Evolutionary conservation across 495 filamentous ascomycete genomes (phyloP).

Genomic region (Xylaria sp.): DNA sequence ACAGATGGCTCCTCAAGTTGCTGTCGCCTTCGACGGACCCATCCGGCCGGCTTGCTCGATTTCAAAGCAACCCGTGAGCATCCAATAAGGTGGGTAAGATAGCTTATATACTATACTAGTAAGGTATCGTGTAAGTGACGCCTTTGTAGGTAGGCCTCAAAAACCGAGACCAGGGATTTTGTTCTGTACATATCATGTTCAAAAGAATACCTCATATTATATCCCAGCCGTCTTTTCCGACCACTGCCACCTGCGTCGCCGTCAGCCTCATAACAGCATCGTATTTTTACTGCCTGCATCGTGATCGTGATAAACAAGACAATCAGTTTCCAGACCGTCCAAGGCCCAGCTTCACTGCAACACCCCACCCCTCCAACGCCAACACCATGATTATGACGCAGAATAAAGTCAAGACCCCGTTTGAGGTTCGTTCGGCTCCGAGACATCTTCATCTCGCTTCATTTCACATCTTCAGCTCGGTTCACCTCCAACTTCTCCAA

Average conservation of each 20-base stretch:
- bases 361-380: constrained; percentile 23
- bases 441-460: constrained; percentile 29
- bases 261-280: constrained; percentile 32
- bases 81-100: constrained; percentile 30
- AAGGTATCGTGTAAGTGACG: constrained; percentile 43
- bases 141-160: constrained; percentile 29
- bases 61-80: constrained; percentile 49
- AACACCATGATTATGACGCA: constrained; percentile 37
- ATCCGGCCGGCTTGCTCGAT: constrained; percentile 36
- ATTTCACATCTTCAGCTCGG: constrained; percentile 27
- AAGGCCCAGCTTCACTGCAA: constrained; percentile 19
- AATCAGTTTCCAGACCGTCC: constrained; percentile 22
- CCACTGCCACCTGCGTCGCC: constrained; percentile 26
- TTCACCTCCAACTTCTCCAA: neutral
- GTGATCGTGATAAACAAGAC: constrained; percentile 35
- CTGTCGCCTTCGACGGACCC: constrained; percentile 23
- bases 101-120: no score
- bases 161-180: constrained; percentile 14
- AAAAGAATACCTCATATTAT: constrained; percentile 33
- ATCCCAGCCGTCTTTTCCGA: constrained; percentile 33
- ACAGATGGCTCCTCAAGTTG: constrained; percentile 11
- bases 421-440: constrained; percentile 48
- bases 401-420: constrained; percentile 49
- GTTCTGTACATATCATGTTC: constrained; percentile 31
- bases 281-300: constrained; percentile 31